Conservation (phyloP, 1,284 basidiomycete genomes). For the Heterobasidion parviporum region DNA sequence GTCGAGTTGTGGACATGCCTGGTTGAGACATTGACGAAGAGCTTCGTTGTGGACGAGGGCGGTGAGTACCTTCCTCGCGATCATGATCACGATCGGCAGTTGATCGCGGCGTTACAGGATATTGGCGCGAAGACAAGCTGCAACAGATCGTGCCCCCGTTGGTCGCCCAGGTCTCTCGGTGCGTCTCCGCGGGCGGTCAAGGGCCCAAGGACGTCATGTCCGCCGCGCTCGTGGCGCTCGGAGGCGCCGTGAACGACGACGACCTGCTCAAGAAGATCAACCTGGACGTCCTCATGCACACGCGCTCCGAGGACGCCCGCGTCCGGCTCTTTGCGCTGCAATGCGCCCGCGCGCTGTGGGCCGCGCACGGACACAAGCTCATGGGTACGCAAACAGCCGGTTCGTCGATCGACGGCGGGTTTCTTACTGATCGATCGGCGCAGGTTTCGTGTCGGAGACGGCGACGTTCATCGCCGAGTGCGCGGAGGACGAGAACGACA, state of each 20-base stretch:
- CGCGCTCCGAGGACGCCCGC: conserved; percentile 69
- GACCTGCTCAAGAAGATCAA: conserved; percentile 75
- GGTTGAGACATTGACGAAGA: conserved; percentile 59
- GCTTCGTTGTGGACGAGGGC: conserved; percentile 75
- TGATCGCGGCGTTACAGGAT: conserved; percentile 36
- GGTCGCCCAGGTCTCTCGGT: conserved; percentile 58
- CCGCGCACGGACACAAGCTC: conserved; percentile 63
- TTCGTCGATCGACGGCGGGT: background rate
- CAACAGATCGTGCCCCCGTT: conserved; percentile 52
- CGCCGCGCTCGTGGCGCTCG: conserved; percentile 45
- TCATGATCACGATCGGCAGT: background rate
- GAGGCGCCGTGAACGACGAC: conserved; percentile 50
- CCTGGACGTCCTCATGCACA: conserved; percentile 79
- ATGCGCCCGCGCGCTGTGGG: conserved; percentile 74
- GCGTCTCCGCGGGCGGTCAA: conserved; percentile 15
- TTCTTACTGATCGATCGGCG: background rate
- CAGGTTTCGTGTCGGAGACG: conserved; percentile 70
- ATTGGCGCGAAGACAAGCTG: conserved; percentile 83
- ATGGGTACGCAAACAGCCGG: conserved; percentile 40
- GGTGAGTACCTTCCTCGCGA: conserved; percentile 34
- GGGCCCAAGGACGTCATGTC: conserved; percentile 20
- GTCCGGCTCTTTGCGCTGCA: conserved; percentile 65
- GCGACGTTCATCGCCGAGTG: conserved; percentile 79
- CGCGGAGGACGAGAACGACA: conserved; percentile 76
- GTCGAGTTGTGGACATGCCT: conserved; percentile 57